Evolutionary conservation across 805 yeast species (phyloP).

Genomic region (Starmera amethionina): DNA sequence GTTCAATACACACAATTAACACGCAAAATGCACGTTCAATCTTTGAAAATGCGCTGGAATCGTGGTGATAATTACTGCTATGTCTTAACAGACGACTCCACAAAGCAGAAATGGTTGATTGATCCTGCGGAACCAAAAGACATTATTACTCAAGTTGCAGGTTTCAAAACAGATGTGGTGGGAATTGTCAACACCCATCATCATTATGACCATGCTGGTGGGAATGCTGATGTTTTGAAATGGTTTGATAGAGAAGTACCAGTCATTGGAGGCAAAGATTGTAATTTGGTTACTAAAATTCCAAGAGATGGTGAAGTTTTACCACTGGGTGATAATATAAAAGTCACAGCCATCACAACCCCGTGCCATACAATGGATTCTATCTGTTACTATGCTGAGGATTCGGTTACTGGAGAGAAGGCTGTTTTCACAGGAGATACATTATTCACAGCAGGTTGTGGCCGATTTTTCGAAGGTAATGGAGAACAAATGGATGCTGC

Average conservation of each 20-base stretch:
- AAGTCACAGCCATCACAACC: slow-evolving; percentile 78
- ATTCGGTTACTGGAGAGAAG: slow-evolving; percentile 44
- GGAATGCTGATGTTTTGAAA: slow-evolving; percentile 38
- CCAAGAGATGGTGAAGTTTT: slow-evolving; percentile 57
- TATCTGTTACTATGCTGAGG: slow-evolving; percentile 74
- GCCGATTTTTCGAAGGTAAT: slow-evolving; percentile 90
- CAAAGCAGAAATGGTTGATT: slow-evolving; percentile 55
- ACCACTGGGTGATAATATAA: slow-evolving; percentile 52
- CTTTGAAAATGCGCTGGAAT: slow-evolving; percentile 93
- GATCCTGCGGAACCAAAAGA: slow-evolving; percentile 91
- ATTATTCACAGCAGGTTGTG: slow-evolving; percentile 88
- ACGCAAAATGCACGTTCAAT: slow-evolving; percentile 68
- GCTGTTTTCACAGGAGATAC: slow-evolving; percentile 96
- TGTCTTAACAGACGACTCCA: slow-evolving; percentile 53
- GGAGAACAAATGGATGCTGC: slow-evolving; percentile 73
- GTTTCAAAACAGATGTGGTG: slow-evolving; percentile 38
- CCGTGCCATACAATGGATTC: slow-evolving; percentile 99
- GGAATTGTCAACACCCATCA: slow-evolving; percentile 88
- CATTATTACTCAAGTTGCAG: slow-evolving; percentile 31
- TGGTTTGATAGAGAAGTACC: slow-evolving; percentile 36
- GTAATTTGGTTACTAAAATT: slow-evolving; percentile 60
- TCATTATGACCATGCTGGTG: slow-evolving; percentile 92
- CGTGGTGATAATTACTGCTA: slow-evolving; percentile 88
- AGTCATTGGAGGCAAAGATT: slow-evolving; percentile 76
- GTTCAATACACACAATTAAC: neutral